Conservation (phyloP, 768 basidiomycete genomes). For the Panaeolus papilionaceus region DNA sequence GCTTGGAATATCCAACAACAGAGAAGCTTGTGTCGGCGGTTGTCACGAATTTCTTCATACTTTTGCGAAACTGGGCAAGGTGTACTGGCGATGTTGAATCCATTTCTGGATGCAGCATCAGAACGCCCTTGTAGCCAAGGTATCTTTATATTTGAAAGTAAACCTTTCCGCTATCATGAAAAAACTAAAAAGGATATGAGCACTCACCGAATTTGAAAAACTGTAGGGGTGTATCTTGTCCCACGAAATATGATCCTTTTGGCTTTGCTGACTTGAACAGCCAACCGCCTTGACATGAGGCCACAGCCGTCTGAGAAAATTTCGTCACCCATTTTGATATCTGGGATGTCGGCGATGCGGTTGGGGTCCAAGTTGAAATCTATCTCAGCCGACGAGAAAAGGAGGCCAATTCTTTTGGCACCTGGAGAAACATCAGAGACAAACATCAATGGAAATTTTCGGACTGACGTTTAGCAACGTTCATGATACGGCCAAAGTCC, state of each 20-base stretch:
- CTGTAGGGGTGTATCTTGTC: conserved; percentile 61
- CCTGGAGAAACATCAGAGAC: conserved; percentile 42
- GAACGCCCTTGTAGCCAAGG: conserved; percentile 74
- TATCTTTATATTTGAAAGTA: conserved; percentile 46
- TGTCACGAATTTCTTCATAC: conserved; percentile 74
- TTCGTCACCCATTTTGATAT: conserved; percentile 62
- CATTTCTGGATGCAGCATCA: conserved; percentile 70
- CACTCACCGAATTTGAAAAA: conserved; percentile 66
- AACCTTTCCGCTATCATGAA: neutral
- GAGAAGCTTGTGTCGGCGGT: conserved; percentile 66
- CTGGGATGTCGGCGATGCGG: conserved; percentile 59
- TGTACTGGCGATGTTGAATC: conserved; percentile 48
- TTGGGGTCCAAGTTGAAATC: conserved; percentile 60
- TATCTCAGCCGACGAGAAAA: conserved; percentile 69
- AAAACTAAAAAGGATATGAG: neutral
- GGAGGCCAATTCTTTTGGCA: conserved; percentile 70
- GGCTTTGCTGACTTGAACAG: conserved; percentile 54
- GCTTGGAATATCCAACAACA: conserved; percentile 67
- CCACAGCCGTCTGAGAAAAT: conserved; percentile 76
- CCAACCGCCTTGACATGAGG: conserved; percentile 59
- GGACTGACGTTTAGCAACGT: conserved; percentile 62
- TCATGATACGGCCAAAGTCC: conserved; percentile 66
- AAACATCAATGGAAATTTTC: neutral
- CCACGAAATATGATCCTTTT: conserved; percentile 64
- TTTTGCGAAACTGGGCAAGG: conserved; percentile 64